Evolutionary conservation across 306 rosid species (phyloP), one percentile per base, ranked within the genome.

Genomic region (Heteromeles arbutifolia): DNA sequence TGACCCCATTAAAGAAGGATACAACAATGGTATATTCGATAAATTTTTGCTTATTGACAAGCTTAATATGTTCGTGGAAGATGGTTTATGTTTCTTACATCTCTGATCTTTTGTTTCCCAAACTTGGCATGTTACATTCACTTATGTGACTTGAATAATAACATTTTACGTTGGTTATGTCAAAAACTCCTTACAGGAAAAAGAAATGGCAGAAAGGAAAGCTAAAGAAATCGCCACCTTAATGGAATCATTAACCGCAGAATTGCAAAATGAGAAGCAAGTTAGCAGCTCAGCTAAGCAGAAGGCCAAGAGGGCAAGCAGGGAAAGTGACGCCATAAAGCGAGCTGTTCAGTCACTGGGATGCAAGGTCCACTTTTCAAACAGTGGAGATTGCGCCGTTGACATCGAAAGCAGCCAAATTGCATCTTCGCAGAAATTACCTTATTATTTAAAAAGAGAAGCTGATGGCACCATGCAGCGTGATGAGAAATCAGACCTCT

Each of bases 321-420:
- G 79, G 87, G 98, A 92, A 84, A 88, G 81, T 57, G 85, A 78
- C 52, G 93, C 97, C 77, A 81, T 96, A 71, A 90, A 89, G 85
- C 91, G 96, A 73, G 98, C 98, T 64, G 82, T 92, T 65, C 96
- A 88, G 71, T 92, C 99, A 67, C 84, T 92, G 44, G 97, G 97
- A 63, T 95, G 98, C 86, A 90, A 82, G 80, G 88, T 89, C 84
- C 90, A 85, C 34, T 87, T 95, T 74, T 86, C 97, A 70, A 73
- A 80, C 67, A 75, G 82, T 58, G 96, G 97, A 28, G 95, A 92
- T 77, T 89, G 97, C 80, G 77, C 84, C 15, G 88, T 92, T 43
- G 90, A 88, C 39, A 81, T 89, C 3, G 96, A 92, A 78, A 90
- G 85, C 69, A 82, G 87, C 78, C 85, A 78, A 65, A 43, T 72